Evolutionary conservation across 306 rosid species (phyloP), one percentile per base, ranked within the genome.

Genomic region (Prunus kanzakura): DNA sequence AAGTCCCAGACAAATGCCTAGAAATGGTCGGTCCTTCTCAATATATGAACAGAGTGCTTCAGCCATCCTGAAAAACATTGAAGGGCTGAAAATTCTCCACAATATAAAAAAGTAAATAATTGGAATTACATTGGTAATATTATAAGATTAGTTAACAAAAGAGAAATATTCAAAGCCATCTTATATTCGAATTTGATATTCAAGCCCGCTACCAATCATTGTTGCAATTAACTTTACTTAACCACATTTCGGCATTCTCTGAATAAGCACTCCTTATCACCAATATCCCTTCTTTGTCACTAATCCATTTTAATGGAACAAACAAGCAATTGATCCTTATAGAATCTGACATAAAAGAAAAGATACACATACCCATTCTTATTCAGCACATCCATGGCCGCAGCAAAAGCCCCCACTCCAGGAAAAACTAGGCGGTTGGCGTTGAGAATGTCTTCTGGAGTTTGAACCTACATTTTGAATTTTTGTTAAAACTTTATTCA

Each of bases 1-100:
- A 85, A 95, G 99, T 72, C 99, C 97, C 79, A 95, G 97, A 87
- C 97, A 95, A 55, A 95, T 92, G 75, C 97, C 99, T 73, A 95
- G 86, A 85, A 92, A 90, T 15, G 99, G 99, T 72, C 87, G 89
- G 73, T 90, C 99, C 73, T 84, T 87, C 76, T 87, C 90, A 67
- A 95, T 90, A 84, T 95, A 95, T 67, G 89, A 76, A 80, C 92
- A 79, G 41, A 95, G 81, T 55, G 99, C 99, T 84, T 95, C 97
- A 69, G 82, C 96, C 97, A 92, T 83, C 81, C 99, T 95, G 88
- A 82, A 87, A 82, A 74, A 56, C 67, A 75, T 15, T 76, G 63
- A 27, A 57, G 35, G 54, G 22, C 6, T 38, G 52, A 13, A 10
- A 55, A 12, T 13, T 4, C 30, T 15, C 20, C 43, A 35, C 54